These are phyloP conservation scores for Phytopythium delawarense DNA, from an alignment of 352 stramenopile species.

Conservation along the genomic window DNA sequence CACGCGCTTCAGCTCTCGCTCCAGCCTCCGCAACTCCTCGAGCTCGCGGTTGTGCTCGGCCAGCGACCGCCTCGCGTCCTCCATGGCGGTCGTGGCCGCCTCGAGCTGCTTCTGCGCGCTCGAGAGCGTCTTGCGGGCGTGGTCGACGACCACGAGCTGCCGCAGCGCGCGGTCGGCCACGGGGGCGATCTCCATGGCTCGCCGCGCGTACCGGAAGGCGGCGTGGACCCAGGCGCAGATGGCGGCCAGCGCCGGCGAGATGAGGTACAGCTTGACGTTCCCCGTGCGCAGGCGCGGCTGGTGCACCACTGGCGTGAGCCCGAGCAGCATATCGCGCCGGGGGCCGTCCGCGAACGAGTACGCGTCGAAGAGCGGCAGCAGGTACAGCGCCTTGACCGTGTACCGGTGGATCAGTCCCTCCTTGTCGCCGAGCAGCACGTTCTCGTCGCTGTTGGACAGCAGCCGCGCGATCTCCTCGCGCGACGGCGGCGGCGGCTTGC, in stretches of 20 bases:
- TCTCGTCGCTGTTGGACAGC: slow-evolving; percentile 75
- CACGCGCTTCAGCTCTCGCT: slow-evolving; percentile 39
- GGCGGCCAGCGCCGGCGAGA: slow-evolving; percentile 58
- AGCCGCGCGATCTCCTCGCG: slow-evolving; percentile 60
- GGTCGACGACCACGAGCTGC: slow-evolving; percentile 54
- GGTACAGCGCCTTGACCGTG: slow-evolving; percentile 70
- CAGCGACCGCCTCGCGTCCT: slow-evolving; percentile 9
- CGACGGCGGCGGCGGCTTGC: slow-evolving; percentile 35
- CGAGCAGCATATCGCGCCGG: slow-evolving; percentile 53
- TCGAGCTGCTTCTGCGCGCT: slow-evolving; percentile 12
- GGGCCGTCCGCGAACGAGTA: slow-evolving; percentile 75
- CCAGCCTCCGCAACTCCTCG: slow-evolving; percentile 13
- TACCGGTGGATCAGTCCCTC: slow-evolving; percentile 80
- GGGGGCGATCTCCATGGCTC: slow-evolving; percentile 60
- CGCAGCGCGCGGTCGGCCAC: slow-evolving; percentile 49
- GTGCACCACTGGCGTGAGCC: slow-evolving; percentile 65
- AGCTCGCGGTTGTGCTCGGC: not conserved
- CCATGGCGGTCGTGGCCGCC: slow-evolving; percentile 9
- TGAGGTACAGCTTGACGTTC: slow-evolving; percentile 56
- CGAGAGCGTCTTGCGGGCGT: slow-evolving; percentile 29
- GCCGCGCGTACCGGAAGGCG: slow-evolving; percentile 64
- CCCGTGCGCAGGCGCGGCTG: slow-evolving; percentile 59
- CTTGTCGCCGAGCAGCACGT: slow-evolving; percentile 72
- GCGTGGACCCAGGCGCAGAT: slow-evolving; percentile 71
- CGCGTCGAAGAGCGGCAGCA: slow-evolving; percentile 73